Base-by-base conservation (phyloP, 257 asterid species). In the Ilex aquifolium region DNA sequence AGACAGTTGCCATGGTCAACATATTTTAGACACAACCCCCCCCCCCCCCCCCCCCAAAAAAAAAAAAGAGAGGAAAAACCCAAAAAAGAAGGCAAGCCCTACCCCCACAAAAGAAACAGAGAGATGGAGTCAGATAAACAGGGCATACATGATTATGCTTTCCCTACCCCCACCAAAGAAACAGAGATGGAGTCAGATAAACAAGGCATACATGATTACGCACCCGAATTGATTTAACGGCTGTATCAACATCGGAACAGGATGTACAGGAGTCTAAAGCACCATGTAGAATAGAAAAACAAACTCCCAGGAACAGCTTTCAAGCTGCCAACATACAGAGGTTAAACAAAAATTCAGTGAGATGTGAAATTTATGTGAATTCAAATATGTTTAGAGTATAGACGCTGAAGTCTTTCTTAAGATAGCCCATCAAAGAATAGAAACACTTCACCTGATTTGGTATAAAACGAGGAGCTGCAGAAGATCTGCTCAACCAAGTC, bases 401-500 rank as follows among this genome's bases (percentile, higher is more conserved):
- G 56, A 29, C 44, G 59, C 39, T 61, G 30, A 48, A 69, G 55
- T 51, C 64, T 32, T 63, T 63, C 60, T 65, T 46, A 50, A 66
- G 10, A 64, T 52, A 66, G 29, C 66, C 71, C 61, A 77, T 65
- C 58, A 59, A 65, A 56, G 64, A 64, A 63, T 52, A 65, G 56
- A 60, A 63, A 71, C 72, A 77, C 59, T 62, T 86, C 84, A 85
- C 97, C 92, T 87, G 88, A 67, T 64, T 64, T 76, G 74, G 76
- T 74, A 80, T 83, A 79, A 81, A 75, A 55, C 57, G 76, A 67
- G 81, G 64, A 77, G 94, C 75, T 76, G 91, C 86, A 74, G 70
- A 76, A 74, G 80, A 79, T 84, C 86, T 77, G 88, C 89, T 74
- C 88, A 90, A 87, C 88, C 86, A 81, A 82, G 83, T 82, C 93